Percentiles rank a stretch among this genome's conserved stretches.
Conservation (phyloP, 73 alveolate genomes). For the Durusdinium trenchii region DNA sequence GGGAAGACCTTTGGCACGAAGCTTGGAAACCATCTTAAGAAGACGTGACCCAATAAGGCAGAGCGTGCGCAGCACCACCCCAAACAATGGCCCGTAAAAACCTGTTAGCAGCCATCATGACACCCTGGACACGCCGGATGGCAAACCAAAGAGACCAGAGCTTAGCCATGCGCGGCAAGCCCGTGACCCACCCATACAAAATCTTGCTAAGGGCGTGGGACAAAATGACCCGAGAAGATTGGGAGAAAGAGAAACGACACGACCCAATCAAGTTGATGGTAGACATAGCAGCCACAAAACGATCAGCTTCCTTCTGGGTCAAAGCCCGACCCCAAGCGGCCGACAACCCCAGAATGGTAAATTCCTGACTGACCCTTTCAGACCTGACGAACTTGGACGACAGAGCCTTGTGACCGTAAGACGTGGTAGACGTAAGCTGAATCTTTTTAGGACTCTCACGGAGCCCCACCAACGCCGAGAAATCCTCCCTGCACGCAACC, state of each 20-base stretch:
- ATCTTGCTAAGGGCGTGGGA: background rate
- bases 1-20: background rate
- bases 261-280: background rate
- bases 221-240: background rate
- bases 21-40: background rate
- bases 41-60: background rate
- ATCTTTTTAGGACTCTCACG: background rate
- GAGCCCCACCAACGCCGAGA: background rate
- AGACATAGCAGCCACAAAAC: background rate
- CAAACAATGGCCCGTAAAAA: background rate
- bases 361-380: background rate
- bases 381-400: background rate
- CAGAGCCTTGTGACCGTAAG: background rate
- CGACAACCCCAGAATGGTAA: background rate
- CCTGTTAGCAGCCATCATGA: background rate
- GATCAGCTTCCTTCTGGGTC: background rate
- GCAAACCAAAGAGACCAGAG: background rate
- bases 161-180: background rate
- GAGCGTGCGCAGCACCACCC: background rate
- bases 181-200: background rate
- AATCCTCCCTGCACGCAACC: background rate
- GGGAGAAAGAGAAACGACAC: background rate
- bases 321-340: background rate
- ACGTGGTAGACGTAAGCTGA: background rate
- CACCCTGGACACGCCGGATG: background rate